These are phyloP conservation scores for Gracilaria vermiculophylla DNA, from an alignment of 23 red algal genomes.

Conservation along the genomic window DNA sequence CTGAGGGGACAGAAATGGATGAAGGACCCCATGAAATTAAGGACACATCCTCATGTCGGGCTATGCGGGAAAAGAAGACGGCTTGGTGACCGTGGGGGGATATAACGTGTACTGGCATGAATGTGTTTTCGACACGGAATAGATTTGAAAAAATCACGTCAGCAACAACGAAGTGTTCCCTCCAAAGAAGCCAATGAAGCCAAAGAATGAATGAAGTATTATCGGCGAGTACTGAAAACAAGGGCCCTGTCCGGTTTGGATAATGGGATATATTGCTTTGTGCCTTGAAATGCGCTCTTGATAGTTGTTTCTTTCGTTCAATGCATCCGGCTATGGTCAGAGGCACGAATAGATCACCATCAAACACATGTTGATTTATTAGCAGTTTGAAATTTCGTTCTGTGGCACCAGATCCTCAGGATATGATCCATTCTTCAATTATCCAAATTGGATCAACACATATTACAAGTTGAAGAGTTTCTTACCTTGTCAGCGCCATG, in stretches of 20 bases:
- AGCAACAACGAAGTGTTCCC: background rate
- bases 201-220: too few relatives aligned
- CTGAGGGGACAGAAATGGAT: slow-evolving; percentile 45
- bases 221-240: too few relatives aligned
- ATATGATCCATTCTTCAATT: background rate
- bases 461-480: background rate
- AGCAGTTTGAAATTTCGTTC: background rate
- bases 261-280: too few relatives aligned
- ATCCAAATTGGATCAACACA: background rate
- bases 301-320: too few relatives aligned
- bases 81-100: slow-evolving; percentile 6
- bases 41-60: background rate
- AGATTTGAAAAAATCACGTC: background rate
- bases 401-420: background rate
- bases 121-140: background rate
- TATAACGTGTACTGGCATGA: slow-evolving; percentile 8
- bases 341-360: too few relatives aligned
- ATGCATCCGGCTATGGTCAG: too few relatives aligned
- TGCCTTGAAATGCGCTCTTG: too few relatives aligned
- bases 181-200: too few relatives aligned
- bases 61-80: slow-evolving; percentile 8
- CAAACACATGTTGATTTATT: too few relatives aligned
- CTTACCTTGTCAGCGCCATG: slow-evolving; percentile 3
- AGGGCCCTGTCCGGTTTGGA: too few relatives aligned
- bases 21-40: slow-evolving; percentile 30